Base-by-base conservation (phyloP, 2,329 filamentous ascomycete species). In the Ceratocystis albifundus region DNA sequence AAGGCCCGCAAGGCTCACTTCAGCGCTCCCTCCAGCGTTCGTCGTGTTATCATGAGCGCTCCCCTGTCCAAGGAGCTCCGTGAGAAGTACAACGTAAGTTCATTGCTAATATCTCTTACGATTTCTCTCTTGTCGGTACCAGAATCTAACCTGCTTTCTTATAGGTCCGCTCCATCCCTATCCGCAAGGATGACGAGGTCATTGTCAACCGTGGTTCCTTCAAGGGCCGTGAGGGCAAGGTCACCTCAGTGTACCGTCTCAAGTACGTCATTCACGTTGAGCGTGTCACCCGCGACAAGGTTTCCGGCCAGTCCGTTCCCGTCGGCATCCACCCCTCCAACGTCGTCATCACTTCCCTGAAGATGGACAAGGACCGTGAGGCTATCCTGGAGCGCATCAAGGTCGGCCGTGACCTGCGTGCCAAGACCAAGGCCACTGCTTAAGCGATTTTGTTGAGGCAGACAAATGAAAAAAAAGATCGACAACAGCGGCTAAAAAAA, bases 1-100 rank as follows among this genome's bases (percentile, higher is more conserved):
- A 99, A 99, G 90, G 94, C 90, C 82, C 90, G 94, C 81, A 96
- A 96, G 85, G 89, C 90, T 78, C 93, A 99, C 86, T 99, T 96
- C 87, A 83, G 84, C 78, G 94, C 94, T 73, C 91, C 92, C 74
- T 96, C 92, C 79, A 91, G 88, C 83, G 85, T 90, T 77, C 92
- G 94, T 80, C 90, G 94, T 78, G 84, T 88, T 75, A 96, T 96
- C 83, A 96, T 99, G 92, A 93, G 88, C 83, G 92, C 94, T 73
- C 89, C 90, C 75, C 85, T 96, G 73, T 89, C 84, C 84, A 96
- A 96, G 85, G 94, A 99, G 84, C 87, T 99, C 78, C 88, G 91
- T 77, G 92, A 96, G 82, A 94, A 99, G 87, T 89, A 99, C 89
- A 96, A 96, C 80, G 94, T 96, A 84, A 73, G 88, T 77, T 67